These are phyloP conservation scores for Colletotrichum neosansevieriae DNA, from an alignment of 2,329 filamentous ascomycete genomes.

Conservation along the genomic window DNA sequence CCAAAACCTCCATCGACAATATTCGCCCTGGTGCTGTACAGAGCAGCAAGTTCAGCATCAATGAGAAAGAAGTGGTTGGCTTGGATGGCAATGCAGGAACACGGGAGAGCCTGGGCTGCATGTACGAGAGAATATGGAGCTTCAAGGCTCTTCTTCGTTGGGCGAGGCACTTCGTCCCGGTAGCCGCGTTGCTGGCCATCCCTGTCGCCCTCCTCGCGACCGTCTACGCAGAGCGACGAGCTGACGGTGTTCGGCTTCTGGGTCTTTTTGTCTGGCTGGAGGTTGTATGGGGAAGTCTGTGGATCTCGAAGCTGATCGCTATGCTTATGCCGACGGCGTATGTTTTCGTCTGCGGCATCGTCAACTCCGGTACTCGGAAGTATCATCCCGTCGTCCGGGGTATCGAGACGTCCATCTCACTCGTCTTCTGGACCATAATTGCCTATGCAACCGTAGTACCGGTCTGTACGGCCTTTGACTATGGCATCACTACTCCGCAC, in stretches of 20 bases:
- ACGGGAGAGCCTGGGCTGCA: slow-evolving; percentile 14
- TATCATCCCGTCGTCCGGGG: slow-evolving; percentile 26
- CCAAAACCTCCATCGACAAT: slow-evolving; percentile 32
- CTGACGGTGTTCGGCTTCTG: slow-evolving; percentile 25
- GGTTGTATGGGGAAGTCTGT: slow-evolving; percentile 18
- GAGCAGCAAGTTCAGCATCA: slow-evolving; percentile 20
- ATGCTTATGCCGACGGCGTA: slow-evolving; percentile 22
- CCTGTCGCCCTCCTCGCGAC: slow-evolving; percentile 19
- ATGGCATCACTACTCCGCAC: background rate
- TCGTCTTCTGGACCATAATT: slow-evolving; percentile 28
- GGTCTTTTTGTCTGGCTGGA: slow-evolving; percentile 32
- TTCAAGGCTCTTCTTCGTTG: slow-evolving; percentile 24
- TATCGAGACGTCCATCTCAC: slow-evolving; percentile 23
- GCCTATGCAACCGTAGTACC: slow-evolving; percentile 20
- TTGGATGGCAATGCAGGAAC: slow-evolving; percentile 5
- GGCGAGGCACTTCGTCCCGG: slow-evolving; percentile 28
- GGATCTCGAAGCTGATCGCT: slow-evolving; percentile 26
- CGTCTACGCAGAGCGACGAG: background rate
- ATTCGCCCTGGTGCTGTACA: background rate
- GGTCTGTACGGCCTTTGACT: slow-evolving; percentile 21
- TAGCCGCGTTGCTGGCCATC: slow-evolving; percentile 28
- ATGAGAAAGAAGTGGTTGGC: slow-evolving; percentile 17
- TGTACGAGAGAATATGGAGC: slow-evolving; percentile 28
- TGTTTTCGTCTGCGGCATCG: slow-evolving; percentile 28
- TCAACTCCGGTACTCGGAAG: slow-evolving; percentile 26